Base-by-base conservation (phyloP, 1,284 basidiomycete genomes). In the Cryptococcus sp. region DNA sequence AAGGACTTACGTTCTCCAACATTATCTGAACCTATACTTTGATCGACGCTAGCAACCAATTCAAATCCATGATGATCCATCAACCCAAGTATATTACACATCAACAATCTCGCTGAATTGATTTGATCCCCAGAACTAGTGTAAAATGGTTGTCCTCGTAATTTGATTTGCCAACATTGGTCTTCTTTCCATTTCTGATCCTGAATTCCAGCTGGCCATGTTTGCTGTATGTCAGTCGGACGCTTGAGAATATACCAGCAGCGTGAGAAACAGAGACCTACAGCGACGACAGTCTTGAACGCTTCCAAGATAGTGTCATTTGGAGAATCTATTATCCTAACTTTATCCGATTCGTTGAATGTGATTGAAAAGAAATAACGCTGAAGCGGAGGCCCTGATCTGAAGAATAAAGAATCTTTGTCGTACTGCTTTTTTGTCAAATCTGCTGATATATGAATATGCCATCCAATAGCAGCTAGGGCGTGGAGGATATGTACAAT, bases 291-390 rank as follows among this genome's bases (percentile, higher is more conserved):
- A 16, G 46, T 37, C 7, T 60, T 50, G 39, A 73, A 71, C 4
- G 64, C 63, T 22, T 59, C 37, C 46, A 53, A 60, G 14, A 64
- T 52, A 10, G 32, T 39, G 2, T 53, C 56, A 45, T 62, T 57
- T 2, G 71, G 70, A 32, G 62, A 49, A 50, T 73, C 71, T 18
- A 73, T 72, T 18, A 73, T 50, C n/a, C 71, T 59, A 22, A 73
- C 57, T 61, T 71, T 72, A 48, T 73, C 70, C 5, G 34, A 48
- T 52, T 69, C 65, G 48, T 72, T 69, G 54, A 73, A 71, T 5
- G 57, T 56, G 2, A 73, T 50, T 13, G 59, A 36, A 52, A 72
- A 73, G 57, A 67, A 65, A 32, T 55, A 60, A 23, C 64, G 56
- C 49, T 63, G 59, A 2, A 50, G 23, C 2, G 64, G 59, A 19